Evolutionary conservation across 164 flowering plant genomes (phyloP).

Genomic region (Buxus sempervirens): DNA sequence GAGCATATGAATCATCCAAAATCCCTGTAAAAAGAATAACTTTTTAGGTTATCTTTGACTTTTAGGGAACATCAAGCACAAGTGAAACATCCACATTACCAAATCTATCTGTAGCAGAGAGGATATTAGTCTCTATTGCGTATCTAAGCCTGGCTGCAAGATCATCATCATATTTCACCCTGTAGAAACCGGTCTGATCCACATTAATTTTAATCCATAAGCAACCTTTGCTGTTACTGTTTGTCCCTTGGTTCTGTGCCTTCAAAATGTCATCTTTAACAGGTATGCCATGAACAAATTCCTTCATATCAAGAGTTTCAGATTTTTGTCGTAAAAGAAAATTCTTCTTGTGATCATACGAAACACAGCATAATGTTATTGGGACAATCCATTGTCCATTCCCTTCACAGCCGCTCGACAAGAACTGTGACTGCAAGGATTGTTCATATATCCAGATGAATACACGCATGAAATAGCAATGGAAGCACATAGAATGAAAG

Average conservation of each 20-base stretch:
- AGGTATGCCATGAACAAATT: constrained; percentile 22
- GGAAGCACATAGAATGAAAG: too few relatives aligned
- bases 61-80: background rate
- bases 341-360: constrained; percentile 50
- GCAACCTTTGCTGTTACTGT: constrained; percentile 18
- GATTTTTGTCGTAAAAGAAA: constrained; percentile 34
- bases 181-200: constrained; percentile 86
- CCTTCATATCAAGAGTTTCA: constrained; percentile 25
- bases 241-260: constrained; percentile 30
- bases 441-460: background rate
- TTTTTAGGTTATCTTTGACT: background rate
- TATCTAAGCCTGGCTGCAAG: constrained; percentile 23
- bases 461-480: too few relatives aligned
- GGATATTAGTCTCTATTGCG: constrained; percentile 24
- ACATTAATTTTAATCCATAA: constrained; percentile 85
- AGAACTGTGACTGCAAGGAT: constrained; percentile 69
- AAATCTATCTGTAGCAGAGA: constrained; percentile 28
- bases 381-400: constrained; percentile 97
- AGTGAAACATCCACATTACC: constrained; percentile 21
- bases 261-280: constrained; percentile 29
- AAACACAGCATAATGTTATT: constrained; percentile 70
- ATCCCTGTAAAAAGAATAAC: constrained; percentile 51
- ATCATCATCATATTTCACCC: constrained; percentile 73
- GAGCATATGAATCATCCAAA: constrained; percentile 87
- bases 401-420: constrained; percentile 72